phyloP scores from a whole-genome alignment of 2,329 filamentous ascomycete genomes.

The Penicillium oxalicum region DNA sequence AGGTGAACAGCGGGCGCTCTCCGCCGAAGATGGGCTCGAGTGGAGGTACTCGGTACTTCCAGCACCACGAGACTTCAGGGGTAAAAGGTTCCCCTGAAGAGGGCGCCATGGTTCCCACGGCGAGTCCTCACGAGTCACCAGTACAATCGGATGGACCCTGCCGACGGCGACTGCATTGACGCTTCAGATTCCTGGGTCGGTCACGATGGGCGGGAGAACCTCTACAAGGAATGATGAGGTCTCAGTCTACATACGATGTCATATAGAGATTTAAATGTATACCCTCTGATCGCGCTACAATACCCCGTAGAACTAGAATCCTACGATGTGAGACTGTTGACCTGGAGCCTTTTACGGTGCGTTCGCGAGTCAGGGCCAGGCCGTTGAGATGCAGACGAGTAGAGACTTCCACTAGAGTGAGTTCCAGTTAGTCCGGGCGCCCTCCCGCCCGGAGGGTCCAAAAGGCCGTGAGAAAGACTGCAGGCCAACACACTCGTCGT shows the following conservation, averaged over 20 bases:
- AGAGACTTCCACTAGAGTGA: background rate
- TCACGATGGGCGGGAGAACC: background rate
- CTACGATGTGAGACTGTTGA: no score
- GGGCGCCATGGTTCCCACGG: background rate
- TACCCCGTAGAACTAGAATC: no score
- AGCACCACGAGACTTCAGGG: background rate
- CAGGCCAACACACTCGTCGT: background rate
- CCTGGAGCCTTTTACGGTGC: no score
- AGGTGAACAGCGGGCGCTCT: background rate
- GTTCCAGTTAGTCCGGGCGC: background rate
- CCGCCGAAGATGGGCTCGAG: constrained; percentile 1
- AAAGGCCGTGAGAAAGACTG: no score
- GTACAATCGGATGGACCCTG: background rate
- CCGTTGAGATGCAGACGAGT: no score
- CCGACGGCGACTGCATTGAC: background rate
- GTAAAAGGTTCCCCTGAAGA: background rate
- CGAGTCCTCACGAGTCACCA: background rate
- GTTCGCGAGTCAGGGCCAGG: no score
- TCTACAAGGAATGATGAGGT: background rate
- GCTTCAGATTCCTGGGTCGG: no score
- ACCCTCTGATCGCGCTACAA: no score
- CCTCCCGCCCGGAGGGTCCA: no score
- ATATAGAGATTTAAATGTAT: no score
- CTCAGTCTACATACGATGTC: no score
- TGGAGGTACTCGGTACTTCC: constrained; percentile 14